Base-by-base conservation (phyloP, 208 protist species). In the Crithidia fasciculata region DNA sequence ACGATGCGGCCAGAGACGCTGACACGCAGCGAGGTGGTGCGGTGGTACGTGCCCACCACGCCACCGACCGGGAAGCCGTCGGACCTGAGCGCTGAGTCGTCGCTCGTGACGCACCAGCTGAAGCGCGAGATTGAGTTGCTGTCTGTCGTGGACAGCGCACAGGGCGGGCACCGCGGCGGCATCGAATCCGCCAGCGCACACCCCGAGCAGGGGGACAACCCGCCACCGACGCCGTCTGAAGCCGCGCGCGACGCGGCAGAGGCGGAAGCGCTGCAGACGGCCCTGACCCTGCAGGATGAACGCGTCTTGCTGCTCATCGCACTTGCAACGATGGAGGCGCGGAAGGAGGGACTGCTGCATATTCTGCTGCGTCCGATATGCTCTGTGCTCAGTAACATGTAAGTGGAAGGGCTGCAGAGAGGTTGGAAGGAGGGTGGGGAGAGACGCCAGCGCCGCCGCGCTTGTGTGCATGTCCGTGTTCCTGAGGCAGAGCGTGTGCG, bases 1-100 rank as follows among this genome's bases (percentile, higher is more conserved):
- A 92, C 88, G 15, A 84, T 93, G 85, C 88, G 87, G 10, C 89
- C 91, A 10, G 85, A 96, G 78, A 86, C 87, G 55, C 76, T 95
- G 40, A 78, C 84, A 8, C 56, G 72, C 2, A 84, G 68, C 40
- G 86, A 86, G 36, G 77, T 90, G 9, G 57, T 77, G 41, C 69
- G 66, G 15, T 86, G 81, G 79, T 82, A 73, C 56, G 66, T 78
- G 16, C 59, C 72, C 41, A 58, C 58, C 16, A 70, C 70, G 0
- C 74, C 69, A 36, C 56, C 70, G 7, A 56, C 63, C 36, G 64
- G 64, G 28, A 70, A 71, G 54, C 18, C 65, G 39, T 60, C 71
- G 7, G 63, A 72, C 60, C 55, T 62, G 49, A 70, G 40, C 39
- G 59, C 71, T 4, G 74, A 68, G 43, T 72, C 74, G 1, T 78